Percentiles rank a stretch among this genome's conserved stretches.
phyloP scores from a whole-genome alignment of 139 green algal species.

The Penium margaritaceum region DNA sequence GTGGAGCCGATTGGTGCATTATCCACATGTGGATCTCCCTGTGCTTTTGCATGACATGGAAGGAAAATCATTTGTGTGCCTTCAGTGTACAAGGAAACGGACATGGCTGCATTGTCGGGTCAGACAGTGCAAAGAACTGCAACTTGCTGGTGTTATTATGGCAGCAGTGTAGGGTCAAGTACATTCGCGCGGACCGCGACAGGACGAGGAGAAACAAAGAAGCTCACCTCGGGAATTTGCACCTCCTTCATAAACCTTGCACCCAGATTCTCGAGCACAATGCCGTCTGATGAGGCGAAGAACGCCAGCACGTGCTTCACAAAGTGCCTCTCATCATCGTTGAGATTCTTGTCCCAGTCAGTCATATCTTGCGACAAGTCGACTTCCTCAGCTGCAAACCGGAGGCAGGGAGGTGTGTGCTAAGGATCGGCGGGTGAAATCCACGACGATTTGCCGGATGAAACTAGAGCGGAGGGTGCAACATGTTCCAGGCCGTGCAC shows the following conservation, averaged over 20 bases:
- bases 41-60: too few relatives aligned
- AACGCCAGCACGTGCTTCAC: conserved; percentile 95
- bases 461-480: too few relatives aligned
- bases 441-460: too few relatives aligned
- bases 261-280: conserved; percentile 94
- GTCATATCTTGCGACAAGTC: conserved; percentile 82
- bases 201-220: not conserved
- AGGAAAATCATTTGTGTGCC: not conserved
- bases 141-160: not conserved
- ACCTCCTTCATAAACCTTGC: conserved; percentile 90
- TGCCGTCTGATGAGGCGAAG: conserved; percentile 92
- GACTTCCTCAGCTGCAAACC: conserved; percentile 76
- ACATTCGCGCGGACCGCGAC: not conserved
- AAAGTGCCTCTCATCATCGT: conserved; percentile 84
- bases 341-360: conserved; percentile 88
- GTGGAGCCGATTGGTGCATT: too few relatives aligned
- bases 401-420: not conserved
- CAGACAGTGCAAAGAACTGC: not conserved
- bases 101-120: too few relatives aligned
- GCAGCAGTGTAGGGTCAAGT: not conserved
- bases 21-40: too few relatives aligned
- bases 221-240: conserved; percentile 76
- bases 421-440: too few relatives aligned
- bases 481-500: too few relatives aligned
- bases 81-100: not conserved